Conservation (phyloP, 208 protist genomes). For the Phytomonas sp. region DNA sequence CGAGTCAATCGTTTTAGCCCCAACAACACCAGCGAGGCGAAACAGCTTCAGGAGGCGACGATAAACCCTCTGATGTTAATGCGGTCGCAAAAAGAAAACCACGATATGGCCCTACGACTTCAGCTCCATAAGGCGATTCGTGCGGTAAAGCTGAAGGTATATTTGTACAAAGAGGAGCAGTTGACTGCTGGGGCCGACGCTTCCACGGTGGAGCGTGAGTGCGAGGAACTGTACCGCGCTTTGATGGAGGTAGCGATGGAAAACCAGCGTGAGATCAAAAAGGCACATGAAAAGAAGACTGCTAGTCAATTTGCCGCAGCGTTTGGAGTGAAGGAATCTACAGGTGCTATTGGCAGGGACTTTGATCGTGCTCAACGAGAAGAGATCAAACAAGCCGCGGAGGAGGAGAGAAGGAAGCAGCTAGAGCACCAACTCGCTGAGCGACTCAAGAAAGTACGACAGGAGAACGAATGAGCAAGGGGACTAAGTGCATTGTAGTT, state of each 20-base stretch:
- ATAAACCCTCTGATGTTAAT: constrained; percentile 63
- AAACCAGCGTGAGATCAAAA: constrained; percentile 20
- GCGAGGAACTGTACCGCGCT: constrained; percentile 36
- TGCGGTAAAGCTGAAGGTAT: constrained; percentile 39
- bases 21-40: constrained; percentile 18
- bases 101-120: constrained; percentile 44
- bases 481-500: neutral
- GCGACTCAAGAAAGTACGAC: constrained; percentile 50
- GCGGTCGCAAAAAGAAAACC: constrained; percentile 66
- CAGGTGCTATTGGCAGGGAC: constrained; percentile 12
- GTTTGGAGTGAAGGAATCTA: constrained; percentile 38
- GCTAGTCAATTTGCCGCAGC: constrained; percentile 67
- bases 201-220: constrained; percentile 54
- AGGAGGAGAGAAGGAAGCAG: constrained; percentile 33
- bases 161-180: constrained; percentile 70
- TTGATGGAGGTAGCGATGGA: constrained; percentile 26
- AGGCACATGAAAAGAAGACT: constrained; percentile 38
- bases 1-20: neutral
- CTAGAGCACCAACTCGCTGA: constrained; percentile 66
- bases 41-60: constrained; percentile 14
- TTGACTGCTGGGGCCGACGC: constrained; percentile 27
- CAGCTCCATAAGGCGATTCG: constrained; percentile 47
- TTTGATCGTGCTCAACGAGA: constrained; percentile 56
- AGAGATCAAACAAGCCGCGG: constrained; percentile 25
- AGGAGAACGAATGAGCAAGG: constrained; percentile 19